These are phyloP conservation scores for Apiotrichum sp. DNA, from an alignment of 1,284 basidiomycete species.

Conservation along the genomic window DNA sequence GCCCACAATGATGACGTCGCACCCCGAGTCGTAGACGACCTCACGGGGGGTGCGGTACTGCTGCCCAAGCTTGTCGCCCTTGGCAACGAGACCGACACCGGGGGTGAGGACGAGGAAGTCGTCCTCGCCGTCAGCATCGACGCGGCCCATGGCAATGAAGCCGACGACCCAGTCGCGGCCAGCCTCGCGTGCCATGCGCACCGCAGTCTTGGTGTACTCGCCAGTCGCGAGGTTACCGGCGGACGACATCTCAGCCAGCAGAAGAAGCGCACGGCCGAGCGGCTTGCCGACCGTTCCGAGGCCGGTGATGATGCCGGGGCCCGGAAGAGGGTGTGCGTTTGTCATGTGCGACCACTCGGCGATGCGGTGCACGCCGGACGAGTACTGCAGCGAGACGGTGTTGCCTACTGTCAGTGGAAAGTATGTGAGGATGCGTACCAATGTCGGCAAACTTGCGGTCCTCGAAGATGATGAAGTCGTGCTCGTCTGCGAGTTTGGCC, in stretches of 20 bases:
- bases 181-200: constrained; percentile 70
- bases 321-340: constrained; percentile 92
- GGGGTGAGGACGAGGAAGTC: constrained; percentile 92
- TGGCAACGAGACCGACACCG: constrained; percentile 78
- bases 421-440: constrained; percentile 53
- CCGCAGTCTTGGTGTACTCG: constrained; percentile 75
- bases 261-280: constrained; percentile 74
- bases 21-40: constrained; percentile 77
- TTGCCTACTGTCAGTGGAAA: constrained; percentile 60
- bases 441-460: constrained; percentile 99
- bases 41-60: constrained; percentile 89
- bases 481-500: constrained; percentile 63
- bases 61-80: constrained; percentile 87
- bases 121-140: constrained; percentile 60
- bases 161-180: constrained; percentile 84
- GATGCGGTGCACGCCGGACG: constrained; percentile 86
- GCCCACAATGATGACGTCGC: constrained; percentile 97
- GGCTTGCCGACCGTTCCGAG: constrained; percentile 79
- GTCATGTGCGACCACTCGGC: constrained; percentile 95
- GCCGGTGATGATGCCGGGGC: constrained; percentile 85
- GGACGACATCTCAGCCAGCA: constrained; percentile 96
- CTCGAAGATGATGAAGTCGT: constrained; percentile 96
- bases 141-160: constrained; percentile 84
- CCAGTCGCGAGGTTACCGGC: constrained; percentile 79
- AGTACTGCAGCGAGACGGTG: constrained; percentile 93